A percentile compares a stretch with the other conserved stretches of the same genome.
phyloP scores from a whole-genome alignment of 192 early-diverging fungal genomes.

The Rhizophagus sp. region DNA sequence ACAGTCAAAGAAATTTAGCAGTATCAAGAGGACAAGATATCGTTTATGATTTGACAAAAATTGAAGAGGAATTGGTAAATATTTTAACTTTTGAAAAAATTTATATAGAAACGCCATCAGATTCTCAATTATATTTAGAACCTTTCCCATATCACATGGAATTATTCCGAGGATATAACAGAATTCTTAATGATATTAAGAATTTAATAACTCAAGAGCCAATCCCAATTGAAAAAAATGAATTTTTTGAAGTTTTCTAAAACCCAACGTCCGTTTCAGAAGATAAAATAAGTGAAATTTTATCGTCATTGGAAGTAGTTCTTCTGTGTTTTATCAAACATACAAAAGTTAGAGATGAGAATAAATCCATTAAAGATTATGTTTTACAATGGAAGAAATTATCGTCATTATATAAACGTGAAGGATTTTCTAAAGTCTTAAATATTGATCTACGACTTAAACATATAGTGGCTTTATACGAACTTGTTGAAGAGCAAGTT shows the following conservation, averaged over 20 bases:
- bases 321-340: slow-evolving; percentile 24
- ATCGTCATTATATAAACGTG: neutral
- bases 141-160: slow-evolving; percentile 20
- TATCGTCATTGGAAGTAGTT: slow-evolving; percentile 25
- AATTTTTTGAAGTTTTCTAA: neutral
- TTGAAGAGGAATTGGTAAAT: slow-evolving; percentile 5
- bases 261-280: too few relatives aligned
- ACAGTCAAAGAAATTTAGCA: slow-evolving; percentile 5
- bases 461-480: slow-evolving; percentile 28
- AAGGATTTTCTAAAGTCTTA: neutral
- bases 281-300: neutral
- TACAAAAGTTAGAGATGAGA: neutral
- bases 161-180: neutral
- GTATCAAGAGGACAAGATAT: neutral
- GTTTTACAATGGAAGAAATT: slow-evolving; percentile 14
- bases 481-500: slow-evolving; percentile 12
- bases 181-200: slow-evolving; percentile 2
- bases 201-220: slow-evolving; percentile 19
- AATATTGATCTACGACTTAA: neutral
- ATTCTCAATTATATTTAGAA: neutral
- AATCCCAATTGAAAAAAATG: neutral
- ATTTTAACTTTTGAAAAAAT: neutral
- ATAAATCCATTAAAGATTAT: slow-evolving; percentile 21
- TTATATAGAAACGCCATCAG: neutral
- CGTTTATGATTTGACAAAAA: slow-evolving; percentile 18